Base-by-base conservation (phyloP, 768 basidiomycete species). In the Serendipita indica region DNA sequence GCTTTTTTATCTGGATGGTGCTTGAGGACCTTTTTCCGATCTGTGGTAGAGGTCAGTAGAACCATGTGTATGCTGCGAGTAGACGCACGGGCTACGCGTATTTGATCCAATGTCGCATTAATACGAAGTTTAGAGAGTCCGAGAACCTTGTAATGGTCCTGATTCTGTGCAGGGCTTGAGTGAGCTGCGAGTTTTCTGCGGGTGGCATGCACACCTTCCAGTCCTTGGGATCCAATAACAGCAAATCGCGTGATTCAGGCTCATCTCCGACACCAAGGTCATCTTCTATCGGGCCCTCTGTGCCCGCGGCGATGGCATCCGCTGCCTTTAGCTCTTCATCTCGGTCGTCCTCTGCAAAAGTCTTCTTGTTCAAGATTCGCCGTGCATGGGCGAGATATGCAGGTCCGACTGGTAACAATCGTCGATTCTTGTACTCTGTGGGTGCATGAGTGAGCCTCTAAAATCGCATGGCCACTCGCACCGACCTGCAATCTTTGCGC, bases 1-100 rank as follows among this genome's bases (percentile, higher is more conserved):
- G 85, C 79, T 70, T 98, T 97, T 74, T 98, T 97, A 74, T 98
- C 93, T 0, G 93, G 93, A 69, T 98, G 93, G 72, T 98, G 93
- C 68, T 90, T 92, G 56, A 98, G 82, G n/a, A 96, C 93, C 74
- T 96, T 98, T 77, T 93, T 90, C 66, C 91, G 89, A 76, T 99
- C 91, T 96, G 63, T 27, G 54, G 58, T 56, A n/a, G 30, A 57
- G 58, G 28, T 22, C 39, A 30, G 52, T 34, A 34, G 16, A 60
- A 25, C 2, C 3, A 20, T n/a, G 33, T 6, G 33, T 22, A 33
- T 32, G 22, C 27, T 45, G 28, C 39, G 39, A 39, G 30, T 18
- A 52, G 2, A 79, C 91, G 64, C 72, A 96, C 93, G 92, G 63
- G 96, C 89, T 66, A 94, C 81, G 70, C 91, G 93, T 69, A 99